phyloP scores from a whole-genome alignment of 2,329 filamentous ascomycete species.

The Aspergillus quadrilineatus region DNA sequence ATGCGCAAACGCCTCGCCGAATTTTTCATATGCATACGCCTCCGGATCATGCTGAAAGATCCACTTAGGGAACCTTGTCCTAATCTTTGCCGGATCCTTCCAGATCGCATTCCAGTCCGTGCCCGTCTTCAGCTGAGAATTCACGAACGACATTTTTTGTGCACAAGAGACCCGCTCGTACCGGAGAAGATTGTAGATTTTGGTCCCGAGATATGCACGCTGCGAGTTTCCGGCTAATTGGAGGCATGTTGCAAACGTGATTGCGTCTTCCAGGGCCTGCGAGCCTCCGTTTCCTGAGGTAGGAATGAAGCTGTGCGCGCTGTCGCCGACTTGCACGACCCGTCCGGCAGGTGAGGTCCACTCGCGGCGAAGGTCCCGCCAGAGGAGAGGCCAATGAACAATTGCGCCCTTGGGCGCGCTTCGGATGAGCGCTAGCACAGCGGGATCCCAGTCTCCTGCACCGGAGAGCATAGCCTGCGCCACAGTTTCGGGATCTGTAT shows the following conservation, averaged over 20 bases:
- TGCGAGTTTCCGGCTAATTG: constrained; percentile 42
- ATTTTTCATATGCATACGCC: constrained; percentile 17
- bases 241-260: constrained; percentile 37
- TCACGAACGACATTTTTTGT: constrained; percentile 49
- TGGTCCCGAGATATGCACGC: constrained; percentile 28
- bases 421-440: constrained; percentile 18
- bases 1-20: constrained; percentile 7
- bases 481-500: constrained; percentile 16
- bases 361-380: constrained; percentile 48
- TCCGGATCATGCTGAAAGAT: constrained; percentile 17
- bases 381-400: constrained; percentile 51
- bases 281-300: constrained; percentile 11
- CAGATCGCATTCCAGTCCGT: constrained; percentile 14
- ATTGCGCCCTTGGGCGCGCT: constrained; percentile 31
- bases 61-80: constrained; percentile 9
- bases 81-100: constrained; percentile 6
- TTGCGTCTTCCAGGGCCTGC: constrained; percentile 13
- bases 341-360: constrained; percentile 30
- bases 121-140: constrained; percentile 30
- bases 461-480: constrained; percentile 11
- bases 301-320: constrained; percentile 15
- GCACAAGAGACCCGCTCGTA: constrained; percentile 51
- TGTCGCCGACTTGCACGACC: constrained; percentile 16
- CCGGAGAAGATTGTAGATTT: constrained; percentile 24
- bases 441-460: constrained; percentile 11